Evolutionary conservation across 257 asterid genomes (phyloP), one percentile per base, ranked within the genome.

Genomic region (Solanum bukasovii): DNA sequence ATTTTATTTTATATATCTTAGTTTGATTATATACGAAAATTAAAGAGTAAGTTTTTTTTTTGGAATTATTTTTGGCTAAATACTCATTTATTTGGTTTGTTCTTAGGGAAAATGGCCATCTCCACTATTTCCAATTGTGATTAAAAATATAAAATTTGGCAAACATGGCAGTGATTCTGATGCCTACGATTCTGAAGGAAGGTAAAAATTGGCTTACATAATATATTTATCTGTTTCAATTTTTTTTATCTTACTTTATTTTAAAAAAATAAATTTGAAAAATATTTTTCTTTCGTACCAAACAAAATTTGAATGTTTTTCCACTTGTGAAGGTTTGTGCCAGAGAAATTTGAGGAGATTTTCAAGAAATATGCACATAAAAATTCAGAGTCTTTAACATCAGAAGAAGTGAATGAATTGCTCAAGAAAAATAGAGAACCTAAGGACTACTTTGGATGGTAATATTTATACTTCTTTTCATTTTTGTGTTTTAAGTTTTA

Each of bases 81-180:
- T 34, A 7, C 33, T 37, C 20, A 38, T 44, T 46, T 73, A 40
- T 40, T 78, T 78, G 2, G 13, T 38, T 38, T 78, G 75, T n/a
- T 78, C 92, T 3, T 92, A 96, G 99, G 99, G 96, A n/a, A 89
- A 94, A 84, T 81, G 93, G 25, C 93, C 94, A 34, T 93, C 95
- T 29, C 34, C 89, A 7, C 87, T 44, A 9, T 93, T 96, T 71
- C 98, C 98, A 0, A 92, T 96, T 34, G 98, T 91, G 92, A 94
- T 96, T 42, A 91, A 93, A 75, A 94, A 97, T 91, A 95, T 97
- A 75, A 89, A 92, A 5, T 23, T 89, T 83, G 91, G 88, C 75
- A 95, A 94, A 85, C 99, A 95, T 87, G 91, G 92, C 5, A 95
- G 98, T 81, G 98, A 96, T 90, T 92, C 98, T 65, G 98, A 94